Evolutionary conservation across 192 early-diverging fungal species (phyloP).

Genomic region (Funneliformis geosporum): DNA sequence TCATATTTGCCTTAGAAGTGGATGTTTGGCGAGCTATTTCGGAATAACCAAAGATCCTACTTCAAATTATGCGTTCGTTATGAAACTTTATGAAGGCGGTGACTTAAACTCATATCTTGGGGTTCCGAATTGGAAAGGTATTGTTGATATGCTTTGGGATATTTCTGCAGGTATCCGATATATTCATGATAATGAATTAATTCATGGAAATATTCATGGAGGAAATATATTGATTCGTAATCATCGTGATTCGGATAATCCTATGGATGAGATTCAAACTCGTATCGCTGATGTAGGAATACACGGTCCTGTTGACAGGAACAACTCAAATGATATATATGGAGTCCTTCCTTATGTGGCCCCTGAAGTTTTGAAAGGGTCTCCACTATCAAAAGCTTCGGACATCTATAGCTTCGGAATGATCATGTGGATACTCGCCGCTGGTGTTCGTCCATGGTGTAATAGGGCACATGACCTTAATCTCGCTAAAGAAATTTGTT

Average conservation of each 20-base stretch:
- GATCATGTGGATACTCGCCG: slow-evolving; percentile 47
- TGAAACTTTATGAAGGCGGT: neutral
- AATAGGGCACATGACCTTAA: slow-evolving; percentile 32
- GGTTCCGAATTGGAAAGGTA: neutral
- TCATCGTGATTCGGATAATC: neutral
- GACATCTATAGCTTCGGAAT: slow-evolving; percentile 48
- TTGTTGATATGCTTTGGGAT: neutral
- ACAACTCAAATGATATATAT: neutral
- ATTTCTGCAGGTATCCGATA: neutral
- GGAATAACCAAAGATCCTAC: neutral
- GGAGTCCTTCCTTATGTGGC: slow-evolving; percentile 41
- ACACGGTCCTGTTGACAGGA: neutral
- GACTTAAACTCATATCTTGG: neutral
- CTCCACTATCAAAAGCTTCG: neutral
- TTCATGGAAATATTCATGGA: too few relatives aligned
- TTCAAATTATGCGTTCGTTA: neutral
- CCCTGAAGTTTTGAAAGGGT: slow-evolving; percentile 35
- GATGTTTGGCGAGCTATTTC: neutral
- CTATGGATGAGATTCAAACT: neutral
- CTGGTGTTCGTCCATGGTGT: slow-evolving; percentile 38
- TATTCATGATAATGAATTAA: neutral
- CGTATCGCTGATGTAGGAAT: slow-evolving; percentile 21
- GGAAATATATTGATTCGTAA: neutral
- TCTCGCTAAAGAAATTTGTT: slow-evolving; percentile 34
- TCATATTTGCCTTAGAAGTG: neutral